phyloP scores from a whole-genome alignment of 2,329 filamentous ascomycete genomes.

The Emericellopsis cladophorae region DNA sequence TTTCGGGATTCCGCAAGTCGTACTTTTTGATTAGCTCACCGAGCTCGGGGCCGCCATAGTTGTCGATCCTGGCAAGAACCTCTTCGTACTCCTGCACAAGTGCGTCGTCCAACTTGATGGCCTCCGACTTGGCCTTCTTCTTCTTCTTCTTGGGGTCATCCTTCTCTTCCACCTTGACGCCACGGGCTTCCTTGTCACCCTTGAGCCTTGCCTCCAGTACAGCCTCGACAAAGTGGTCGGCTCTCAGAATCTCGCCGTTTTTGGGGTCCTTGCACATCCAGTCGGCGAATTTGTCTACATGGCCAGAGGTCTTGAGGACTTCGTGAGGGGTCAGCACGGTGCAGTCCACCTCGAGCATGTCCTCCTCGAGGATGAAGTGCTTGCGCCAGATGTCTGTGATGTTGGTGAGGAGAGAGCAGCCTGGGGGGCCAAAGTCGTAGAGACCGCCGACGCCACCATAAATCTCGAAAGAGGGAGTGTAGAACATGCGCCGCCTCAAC shows the following conservation, averaged over 20 bases:
- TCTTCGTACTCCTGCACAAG: slow-evolving; percentile 85
- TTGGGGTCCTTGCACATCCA: slow-evolving; percentile 99
- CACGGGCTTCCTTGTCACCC: slow-evolving; percentile 85
- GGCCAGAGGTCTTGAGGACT: slow-evolving; percentile 88
- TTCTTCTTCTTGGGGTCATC: slow-evolving; percentile 68
- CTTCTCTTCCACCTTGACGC: slow-evolving; percentile 65
- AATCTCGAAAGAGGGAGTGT: slow-evolving; percentile 91
- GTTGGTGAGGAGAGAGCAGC: slow-evolving; percentile 75
- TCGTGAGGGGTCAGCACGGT: slow-evolving; percentile 87
- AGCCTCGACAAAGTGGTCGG: slow-evolving; percentile 93
- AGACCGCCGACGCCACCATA: slow-evolving; percentile 83
- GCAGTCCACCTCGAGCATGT: slow-evolving; percentile 93
- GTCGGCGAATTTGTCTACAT: slow-evolving; percentile 96
- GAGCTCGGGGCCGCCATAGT: slow-evolving; percentile 79
- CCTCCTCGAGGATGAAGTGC: slow-evolving; percentile 84
- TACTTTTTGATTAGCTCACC: slow-evolving; percentile 83
- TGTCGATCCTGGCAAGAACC: slow-evolving; percentile 85
- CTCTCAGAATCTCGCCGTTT: slow-evolving; percentile 90
- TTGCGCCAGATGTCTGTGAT: slow-evolving; percentile 84
- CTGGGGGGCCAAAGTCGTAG: slow-evolving; percentile 87
- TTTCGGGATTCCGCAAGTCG: slow-evolving; percentile 79
- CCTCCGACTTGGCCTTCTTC: slow-evolving; percentile 76
- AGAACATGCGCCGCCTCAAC: slow-evolving; percentile 81
- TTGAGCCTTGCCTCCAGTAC: slow-evolving; percentile 78
- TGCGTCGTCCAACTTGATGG: slow-evolving; percentile 75